These are phyloP conservation scores for Pilaira anomala DNA, from an alignment of 192 early-diverging fungal genomes.

Conservation along the genomic window DNA sequence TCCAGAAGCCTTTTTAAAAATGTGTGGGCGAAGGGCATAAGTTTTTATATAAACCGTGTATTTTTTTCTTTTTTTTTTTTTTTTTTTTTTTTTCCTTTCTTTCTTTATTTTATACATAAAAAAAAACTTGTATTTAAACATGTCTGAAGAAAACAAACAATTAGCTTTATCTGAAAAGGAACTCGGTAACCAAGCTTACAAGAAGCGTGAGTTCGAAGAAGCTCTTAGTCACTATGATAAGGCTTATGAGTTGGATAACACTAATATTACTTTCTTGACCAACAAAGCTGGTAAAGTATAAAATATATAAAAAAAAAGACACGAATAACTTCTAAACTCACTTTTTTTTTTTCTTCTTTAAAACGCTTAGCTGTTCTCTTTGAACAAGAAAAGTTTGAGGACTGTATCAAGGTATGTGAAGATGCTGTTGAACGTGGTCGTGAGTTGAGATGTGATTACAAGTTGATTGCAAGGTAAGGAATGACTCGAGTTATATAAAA, in stretches of 20 bases:
- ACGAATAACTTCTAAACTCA: not conserved
- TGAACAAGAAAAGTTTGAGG: constrained; percentile 91
- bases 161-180: constrained; percentile 79
- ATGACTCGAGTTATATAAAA: not conserved
- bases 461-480: constrained; percentile 77
- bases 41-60: not conserved
- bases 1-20: constrained; percentile 7
- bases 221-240: constrained; percentile 87
- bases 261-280: constrained; percentile 89
- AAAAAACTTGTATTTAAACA: constrained; percentile 11
- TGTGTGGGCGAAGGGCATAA: not conserved
- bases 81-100: constrained; percentile 1
- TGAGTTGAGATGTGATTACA: constrained; percentile 89
- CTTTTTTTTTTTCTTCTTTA: not conserved
- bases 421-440: constrained; percentile 90
- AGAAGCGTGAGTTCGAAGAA: constrained; percentile 85
- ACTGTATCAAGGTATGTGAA: constrained; percentile 89
- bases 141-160: constrained; percentile 51
- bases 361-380: constrained; percentile 74
- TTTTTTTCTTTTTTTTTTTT: constrained; percentile 20
- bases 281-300: constrained; percentile 82
- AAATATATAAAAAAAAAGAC: not conserved
- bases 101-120: constrained; percentile 3
- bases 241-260: constrained; percentile 85
- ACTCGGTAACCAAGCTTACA: constrained; percentile 87